A percentile compares a stretch with the other conserved stretches of the same genome.
phyloP scores from a whole-genome alignment of 73 alveolate genomes.

The Paramecium octaurelia region DNA sequence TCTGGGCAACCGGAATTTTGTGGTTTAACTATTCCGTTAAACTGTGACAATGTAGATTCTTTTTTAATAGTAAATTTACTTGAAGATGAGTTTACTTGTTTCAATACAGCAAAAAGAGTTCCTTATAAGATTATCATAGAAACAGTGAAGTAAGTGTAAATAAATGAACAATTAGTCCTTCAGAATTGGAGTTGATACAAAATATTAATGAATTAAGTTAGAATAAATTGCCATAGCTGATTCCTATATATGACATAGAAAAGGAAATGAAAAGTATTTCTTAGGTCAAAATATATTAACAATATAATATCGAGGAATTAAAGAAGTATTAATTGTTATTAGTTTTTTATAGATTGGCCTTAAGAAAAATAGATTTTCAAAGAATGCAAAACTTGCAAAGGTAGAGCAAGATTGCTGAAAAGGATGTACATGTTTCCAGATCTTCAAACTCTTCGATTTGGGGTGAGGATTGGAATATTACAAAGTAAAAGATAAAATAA shows the following conservation, averaged over 20 bases:
- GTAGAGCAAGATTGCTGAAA: background rate
- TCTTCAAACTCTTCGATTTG: conserved; percentile 68
- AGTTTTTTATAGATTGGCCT: background rate
- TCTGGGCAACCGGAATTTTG: background rate
- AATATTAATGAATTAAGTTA: background rate
- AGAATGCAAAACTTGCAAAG: background rate
- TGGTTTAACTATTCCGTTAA: background rate
- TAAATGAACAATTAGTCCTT: background rate
- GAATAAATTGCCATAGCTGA: background rate
- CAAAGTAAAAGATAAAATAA: conserved; percentile 65
- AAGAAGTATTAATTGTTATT: background rate
- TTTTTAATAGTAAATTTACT: conserved; percentile 68
- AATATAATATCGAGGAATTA: background rate
- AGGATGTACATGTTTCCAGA: background rate
- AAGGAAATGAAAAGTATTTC: background rate
- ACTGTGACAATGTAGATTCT: background rate
- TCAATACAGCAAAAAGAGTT: conserved; percentile 88
- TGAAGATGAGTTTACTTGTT: conserved; percentile 76
- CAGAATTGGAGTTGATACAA: background rate
- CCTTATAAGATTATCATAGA: conserved; percentile 77
- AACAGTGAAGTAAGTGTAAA: conserved; percentile 37
- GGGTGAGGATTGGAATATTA: conserved; percentile 82
- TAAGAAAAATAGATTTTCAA: background rate
- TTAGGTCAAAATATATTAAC: background rate
- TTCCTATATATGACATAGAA: background rate